Evolutionary conservation across 2,329 filamentous ascomycete genomes (phyloP).

Genomic region (Massarina eburnea): DNA sequence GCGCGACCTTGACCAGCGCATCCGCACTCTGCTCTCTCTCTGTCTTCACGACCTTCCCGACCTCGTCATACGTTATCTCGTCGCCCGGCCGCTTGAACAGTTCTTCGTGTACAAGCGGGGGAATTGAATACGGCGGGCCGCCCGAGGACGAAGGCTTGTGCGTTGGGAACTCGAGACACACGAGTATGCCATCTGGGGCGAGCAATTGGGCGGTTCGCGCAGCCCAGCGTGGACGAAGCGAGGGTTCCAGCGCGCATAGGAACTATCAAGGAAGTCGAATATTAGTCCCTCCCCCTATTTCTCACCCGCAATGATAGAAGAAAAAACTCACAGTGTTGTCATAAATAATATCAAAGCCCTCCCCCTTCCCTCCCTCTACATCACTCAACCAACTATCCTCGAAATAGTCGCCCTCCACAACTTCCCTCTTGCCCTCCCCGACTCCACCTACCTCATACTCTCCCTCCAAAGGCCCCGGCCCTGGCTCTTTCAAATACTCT

Average conservation of each 20-base stretch:
- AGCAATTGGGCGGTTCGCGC: slow-evolving; percentile 58
- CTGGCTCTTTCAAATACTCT: slow-evolving; percentile 39
- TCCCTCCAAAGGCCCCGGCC: slow-evolving; percentile 39
- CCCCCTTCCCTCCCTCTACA: slow-evolving; percentile 35
- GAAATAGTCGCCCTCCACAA: slow-evolving; percentile 69
- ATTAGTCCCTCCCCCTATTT: neutral
- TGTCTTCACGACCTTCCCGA: slow-evolving; percentile 53
- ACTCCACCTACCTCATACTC: slow-evolving; percentile 47
- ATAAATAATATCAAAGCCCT: slow-evolving; percentile 66
- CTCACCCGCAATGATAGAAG: too few relatives aligned
- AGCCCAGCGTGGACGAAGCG: slow-evolving; percentile 60
- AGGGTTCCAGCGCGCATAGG: slow-evolving; percentile 60
- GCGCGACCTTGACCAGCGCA: slow-evolving; percentile 49
- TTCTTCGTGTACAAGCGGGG: slow-evolving; percentile 69
- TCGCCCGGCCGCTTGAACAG: slow-evolving; percentile 71
- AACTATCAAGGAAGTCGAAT: slow-evolving; percentile 58
- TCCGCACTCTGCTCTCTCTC: slow-evolving; percentile 47
- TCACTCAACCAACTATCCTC: slow-evolving; percentile 54
- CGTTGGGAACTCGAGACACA: slow-evolving; percentile 77
- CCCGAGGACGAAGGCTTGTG: slow-evolving; percentile 65
- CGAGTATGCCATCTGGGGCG: slow-evolving; percentile 53
- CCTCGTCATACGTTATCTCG: slow-evolving; percentile 62
- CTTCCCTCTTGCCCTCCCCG: slow-evolving; percentile 56
- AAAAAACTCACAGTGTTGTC: slow-evolving; percentile 60
- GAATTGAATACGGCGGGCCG: slow-evolving; percentile 74